Percentiles rank a stretch among this genome's conserved stretches.
Conservation (phyloP, 306 rosid species). For the Acmispon strigosus region DNA sequence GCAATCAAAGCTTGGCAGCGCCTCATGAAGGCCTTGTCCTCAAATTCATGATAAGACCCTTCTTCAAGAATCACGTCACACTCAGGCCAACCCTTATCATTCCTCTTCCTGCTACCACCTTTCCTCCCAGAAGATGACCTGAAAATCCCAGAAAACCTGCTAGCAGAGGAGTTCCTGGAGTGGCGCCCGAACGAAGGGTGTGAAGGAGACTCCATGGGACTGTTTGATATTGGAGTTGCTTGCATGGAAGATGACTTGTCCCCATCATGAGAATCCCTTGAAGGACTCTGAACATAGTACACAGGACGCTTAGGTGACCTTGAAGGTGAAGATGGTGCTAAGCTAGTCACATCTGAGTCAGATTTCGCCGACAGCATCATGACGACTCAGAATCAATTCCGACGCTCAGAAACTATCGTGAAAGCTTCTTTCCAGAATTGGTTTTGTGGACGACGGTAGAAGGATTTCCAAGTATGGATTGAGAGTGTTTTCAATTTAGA, state of each 20-base stretch:
- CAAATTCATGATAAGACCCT: constrained; percentile 68
- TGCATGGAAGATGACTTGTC: constrained; percentile 89
- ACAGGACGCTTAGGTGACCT: constrained; percentile 79
- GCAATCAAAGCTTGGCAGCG: constrained; percentile 64
- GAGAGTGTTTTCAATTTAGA: neutral
- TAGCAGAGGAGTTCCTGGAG: constrained; percentile 84
- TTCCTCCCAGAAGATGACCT: constrained; percentile 84
- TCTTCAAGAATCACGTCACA: constrained; percentile 91
- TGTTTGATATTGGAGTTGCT: constrained; percentile 82
- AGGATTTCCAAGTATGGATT: neutral
- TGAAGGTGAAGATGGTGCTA: constrained; percentile 89
- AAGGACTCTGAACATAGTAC: constrained; percentile 92
- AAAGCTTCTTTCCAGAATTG: too few relatives aligned
- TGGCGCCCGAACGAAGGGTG: constrained; percentile 93
- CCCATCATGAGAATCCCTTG: constrained; percentile 90
- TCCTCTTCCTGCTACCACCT: constrained; percentile 57
- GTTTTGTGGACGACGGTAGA: too few relatives aligned
- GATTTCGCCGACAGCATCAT: constrained; percentile 67
- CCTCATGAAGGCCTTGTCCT: constrained; percentile 50
- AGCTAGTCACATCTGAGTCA: constrained; percentile 83
- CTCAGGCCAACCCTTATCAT: constrained; percentile 98
- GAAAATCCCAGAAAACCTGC: constrained; percentile 85
- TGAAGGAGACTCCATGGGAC: constrained; percentile 94
- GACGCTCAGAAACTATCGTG: neutral
- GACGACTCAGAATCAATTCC: neutral